Base-by-base conservation (phyloP, 2,329 filamentous ascomycete species). In the Botryosphaeria dothidea region DNA sequence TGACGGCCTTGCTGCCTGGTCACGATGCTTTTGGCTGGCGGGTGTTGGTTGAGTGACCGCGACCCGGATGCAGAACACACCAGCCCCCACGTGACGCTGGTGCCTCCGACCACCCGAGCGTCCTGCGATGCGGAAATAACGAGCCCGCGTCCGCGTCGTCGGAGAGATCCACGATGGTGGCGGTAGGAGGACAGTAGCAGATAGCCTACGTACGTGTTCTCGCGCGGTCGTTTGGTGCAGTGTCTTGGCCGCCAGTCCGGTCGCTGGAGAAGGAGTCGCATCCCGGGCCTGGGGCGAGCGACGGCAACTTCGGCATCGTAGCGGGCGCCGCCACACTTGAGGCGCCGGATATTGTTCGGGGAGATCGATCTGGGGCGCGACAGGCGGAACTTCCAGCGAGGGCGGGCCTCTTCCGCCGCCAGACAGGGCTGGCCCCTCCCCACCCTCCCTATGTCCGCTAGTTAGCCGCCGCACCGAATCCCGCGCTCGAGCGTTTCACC, bases 401-500 rank as follows among this genome's bases (percentile, higher is more conserved):
- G 31, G 45, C 45, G 45, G 45, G 45, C 9, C 21, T 48, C 46
- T 17, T 51, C 23, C 46, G 46, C 23, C 23, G 25, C 17, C 46
- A 4, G 43, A 19, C n/a, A 9, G 4, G 8, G 8, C 9, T 8
- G 19, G 43, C 45, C 21, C 9, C 21, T 13, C 19, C 8, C 25
- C n/a, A n/a, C n/a, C n/a, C n/a, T n/a, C 31, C 11, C 38, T 41
- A 17, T 17, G 9, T 41, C 27, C 27, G 29, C 27, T 36, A 17
- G 15, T 23, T 7, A n/a, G 25, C 27, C n/a, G 27, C 25, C 48
- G 48, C 48, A 51, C 25, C 25, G 48, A 51, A 51, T 11, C 13
- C 48, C 48, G 48, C 48, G 48, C 48, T 13, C 49, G 15, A 52
- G 49, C 49, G 49, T 52, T 52, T 36, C 49, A 52, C 17, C 49